phyloP scores from a whole-genome alignment of 78 protist species.

The Paratrimastix pyriformis region DNA sequence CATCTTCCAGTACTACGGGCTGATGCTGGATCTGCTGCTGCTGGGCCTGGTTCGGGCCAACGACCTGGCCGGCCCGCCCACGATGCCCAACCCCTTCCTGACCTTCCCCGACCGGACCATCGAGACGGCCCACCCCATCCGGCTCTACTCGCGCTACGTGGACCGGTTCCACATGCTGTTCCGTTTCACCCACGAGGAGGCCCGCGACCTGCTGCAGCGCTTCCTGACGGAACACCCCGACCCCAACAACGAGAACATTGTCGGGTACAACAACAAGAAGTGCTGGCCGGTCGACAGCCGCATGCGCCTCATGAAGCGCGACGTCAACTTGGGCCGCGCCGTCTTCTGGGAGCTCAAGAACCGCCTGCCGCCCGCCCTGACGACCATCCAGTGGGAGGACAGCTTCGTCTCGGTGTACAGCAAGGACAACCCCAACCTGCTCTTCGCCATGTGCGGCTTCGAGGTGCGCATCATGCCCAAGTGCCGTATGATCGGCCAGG shows the following conservation, averaged over 20 bases:
- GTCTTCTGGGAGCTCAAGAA: conserved; percentile 93
- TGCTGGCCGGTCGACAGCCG: conserved; percentile 99
- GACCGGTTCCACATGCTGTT: conserved; percentile 81
- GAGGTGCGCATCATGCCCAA: conserved; percentile 93
- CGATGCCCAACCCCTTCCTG: conserved; percentile 81
- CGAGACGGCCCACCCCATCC: conserved; percentile 92
- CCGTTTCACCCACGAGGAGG: conserved; percentile 82
- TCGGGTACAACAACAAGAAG: conserved; percentile 94
- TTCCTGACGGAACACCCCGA: conserved; percentile 98
- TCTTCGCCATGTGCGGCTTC: conserved; percentile 93
- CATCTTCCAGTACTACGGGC: conserved; percentile 74
- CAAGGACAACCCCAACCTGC: conserved; percentile 94
- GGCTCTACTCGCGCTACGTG: conserved; percentile 88
- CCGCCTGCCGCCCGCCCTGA: conserved; percentile 88
- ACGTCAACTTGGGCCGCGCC: conserved; percentile 98
- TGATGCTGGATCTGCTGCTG: conserved; percentile 86
- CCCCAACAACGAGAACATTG: conserved; percentile 98
- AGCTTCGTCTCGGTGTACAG: conserved; percentile 85
- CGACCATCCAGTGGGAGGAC: conserved; percentile 84
- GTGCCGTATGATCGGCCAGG: conserved; percentile 56
- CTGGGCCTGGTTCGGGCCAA: conserved; percentile 92
- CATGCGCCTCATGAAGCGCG: conserved; percentile 98
- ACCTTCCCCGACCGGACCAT: conserved; percentile 41
- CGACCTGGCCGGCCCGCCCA: conserved; percentile 93
- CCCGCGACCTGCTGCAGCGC: conserved; percentile 83